A percentile compares a stretch with the other conserved stretches of the same genome.
Conservation (phyloP, 768 basidiomycete genomes). For the Coprinellus micaceus region DNA sequence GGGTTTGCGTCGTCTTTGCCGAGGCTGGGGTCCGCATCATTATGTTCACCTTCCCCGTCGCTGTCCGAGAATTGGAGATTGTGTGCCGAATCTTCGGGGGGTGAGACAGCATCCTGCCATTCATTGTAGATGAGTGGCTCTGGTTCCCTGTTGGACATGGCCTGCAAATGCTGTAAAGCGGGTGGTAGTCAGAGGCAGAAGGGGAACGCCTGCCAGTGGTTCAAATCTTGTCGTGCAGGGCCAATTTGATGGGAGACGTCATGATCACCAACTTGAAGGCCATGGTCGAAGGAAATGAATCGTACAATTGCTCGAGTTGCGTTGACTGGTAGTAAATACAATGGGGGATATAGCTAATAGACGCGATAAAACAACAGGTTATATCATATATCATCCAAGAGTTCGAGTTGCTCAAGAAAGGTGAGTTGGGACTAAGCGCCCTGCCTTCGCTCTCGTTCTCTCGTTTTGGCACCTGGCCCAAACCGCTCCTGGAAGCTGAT, state of each 20-base stretch:
- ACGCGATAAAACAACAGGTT: neutral
- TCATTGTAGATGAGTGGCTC: neutral
- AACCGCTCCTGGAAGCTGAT: slow-evolving; percentile 87
- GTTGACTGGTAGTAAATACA: neutral
- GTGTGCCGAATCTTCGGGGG: slow-evolving; percentile 7
- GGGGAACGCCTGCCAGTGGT: neutral
- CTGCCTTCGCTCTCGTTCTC: slow-evolving; percentile 50
- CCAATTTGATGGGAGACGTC: neutral
- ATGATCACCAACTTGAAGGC: neutral
- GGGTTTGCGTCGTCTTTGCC: slow-evolving; percentile 13
- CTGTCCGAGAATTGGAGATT: slow-evolving; percentile 35
- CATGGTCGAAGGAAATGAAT: neutral
- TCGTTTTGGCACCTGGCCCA: slow-evolving; percentile 50
- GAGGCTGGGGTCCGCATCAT: slow-evolving; percentile 23
- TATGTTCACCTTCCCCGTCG: slow-evolving; percentile 33
- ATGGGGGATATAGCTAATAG: neutral
- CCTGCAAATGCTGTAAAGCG: neutral
- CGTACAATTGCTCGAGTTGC: neutral
- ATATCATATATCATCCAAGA: too few species aligned
- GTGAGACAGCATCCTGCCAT: neutral
- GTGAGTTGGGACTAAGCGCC: slow-evolving; percentile 27
- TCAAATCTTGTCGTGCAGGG: too few species aligned
- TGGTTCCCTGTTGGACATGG: slow-evolving; percentile 4
- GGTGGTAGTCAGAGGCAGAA: neutral
- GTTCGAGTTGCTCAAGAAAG: too few species aligned